Evolutionary conservation across 768 basidiomycete genomes (phyloP), one percentile per base, ranked within the genome.

Genomic region (Lactarius sp.): DNA sequence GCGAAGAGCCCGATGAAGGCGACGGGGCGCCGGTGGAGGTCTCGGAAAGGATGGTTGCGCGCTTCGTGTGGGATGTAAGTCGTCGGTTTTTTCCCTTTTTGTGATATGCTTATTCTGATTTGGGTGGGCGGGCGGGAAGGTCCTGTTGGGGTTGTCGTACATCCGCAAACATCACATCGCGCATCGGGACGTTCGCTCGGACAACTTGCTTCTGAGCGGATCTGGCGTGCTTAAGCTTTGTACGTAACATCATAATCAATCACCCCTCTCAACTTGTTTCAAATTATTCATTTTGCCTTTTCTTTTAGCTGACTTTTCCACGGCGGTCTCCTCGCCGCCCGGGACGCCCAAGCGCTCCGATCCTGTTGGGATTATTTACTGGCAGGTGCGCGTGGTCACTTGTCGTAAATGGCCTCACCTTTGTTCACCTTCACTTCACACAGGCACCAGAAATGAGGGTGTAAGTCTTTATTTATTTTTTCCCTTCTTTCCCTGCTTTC

Each of bases 151-250:
- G 6, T 74, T 94, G 20, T 81, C 82, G 44, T 90, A 84, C 69
- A 76, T 94, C 56, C 83, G 85, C 66, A 75, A 74, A 42, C 80
- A 85, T 56, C 77, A 80, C 34, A 87, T 94, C 50, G 90, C 88
- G 2, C 92, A 94, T 73, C 83, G 92, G 36, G 92, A 94, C 73
- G 79, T 94, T 52, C 84, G 92, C 27, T 90, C 90, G 12, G 92
- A 94, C 71, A 94, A 94, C 72, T 66, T 93, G 58, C 76, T 94
- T 46, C 75, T 94, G 59, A 90, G 89, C 59, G 78, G 75, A 50
- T 73, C 80, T 9, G 91, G 91, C 1, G 72, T 89, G 8, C 77
- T 93, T 64, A 93, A 93, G 74, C 77, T 94, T 14, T 83, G 89
- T 90, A 18, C 33, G 64, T 60, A 66, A 60, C 22, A 49, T 10